phyloP scores from a whole-genome alignment of 1,284 basidiomycete genomes.

The Moesziomyces antarcticus region DNA sequence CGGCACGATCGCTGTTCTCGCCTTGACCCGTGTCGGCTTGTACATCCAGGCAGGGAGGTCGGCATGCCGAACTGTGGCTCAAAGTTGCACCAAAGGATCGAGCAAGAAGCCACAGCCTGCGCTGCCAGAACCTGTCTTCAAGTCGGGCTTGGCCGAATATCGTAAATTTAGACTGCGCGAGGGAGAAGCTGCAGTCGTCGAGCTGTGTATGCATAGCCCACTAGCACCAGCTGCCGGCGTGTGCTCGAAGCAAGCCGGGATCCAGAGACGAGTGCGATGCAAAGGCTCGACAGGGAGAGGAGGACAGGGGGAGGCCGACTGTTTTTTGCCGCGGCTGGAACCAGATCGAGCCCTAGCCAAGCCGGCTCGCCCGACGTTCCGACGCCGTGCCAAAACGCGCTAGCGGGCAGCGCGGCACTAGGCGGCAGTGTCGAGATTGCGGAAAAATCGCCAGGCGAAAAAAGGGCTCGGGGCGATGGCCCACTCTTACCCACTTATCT shows the following conservation, averaged over 20 bases:
- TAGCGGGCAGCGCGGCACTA: constrained; percentile 13
- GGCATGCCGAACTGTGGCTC: neutral
- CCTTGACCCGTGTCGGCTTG: constrained; percentile 1
- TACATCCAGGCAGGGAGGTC: neutral
- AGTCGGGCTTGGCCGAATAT: no score
- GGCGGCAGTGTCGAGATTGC: constrained; percentile 20
- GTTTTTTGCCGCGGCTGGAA: constrained; percentile 1
- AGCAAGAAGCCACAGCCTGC: neutral
- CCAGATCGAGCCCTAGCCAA: neutral
- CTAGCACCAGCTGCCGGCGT: neutral
- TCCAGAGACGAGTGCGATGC: neutral
- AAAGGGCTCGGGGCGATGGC: constrained; percentile 4
- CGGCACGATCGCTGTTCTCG: constrained; percentile 8
- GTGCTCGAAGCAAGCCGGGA: no score
- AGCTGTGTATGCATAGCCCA: neutral
- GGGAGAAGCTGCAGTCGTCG: no score
- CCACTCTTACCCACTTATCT: neutral
- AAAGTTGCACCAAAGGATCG: neutral
- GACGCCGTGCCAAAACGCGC: neutral
- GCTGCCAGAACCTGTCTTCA: neutral
- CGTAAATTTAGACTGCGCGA: no score
- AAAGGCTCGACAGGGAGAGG: neutral
- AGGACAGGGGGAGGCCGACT: neutral
- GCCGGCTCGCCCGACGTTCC: neutral
- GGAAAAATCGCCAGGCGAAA: constrained; percentile 12